Base-by-base conservation (phyloP, 306 rosid genomes). In the Dryas octopetala region DNA sequence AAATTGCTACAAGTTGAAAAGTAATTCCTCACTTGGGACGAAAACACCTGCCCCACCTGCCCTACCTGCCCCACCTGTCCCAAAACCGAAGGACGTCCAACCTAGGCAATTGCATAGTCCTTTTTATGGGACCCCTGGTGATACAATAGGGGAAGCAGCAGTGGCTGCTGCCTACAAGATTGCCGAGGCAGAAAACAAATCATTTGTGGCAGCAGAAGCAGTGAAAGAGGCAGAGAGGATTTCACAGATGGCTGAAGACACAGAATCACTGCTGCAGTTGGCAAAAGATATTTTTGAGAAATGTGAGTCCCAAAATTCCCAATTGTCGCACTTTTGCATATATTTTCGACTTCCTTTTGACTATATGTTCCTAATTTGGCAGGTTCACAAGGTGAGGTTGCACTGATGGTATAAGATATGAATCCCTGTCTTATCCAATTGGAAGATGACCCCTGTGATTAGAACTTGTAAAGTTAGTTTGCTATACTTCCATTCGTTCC, bases 101-200 rank as follows among this genome's bases (percentile, higher is more conserved):
- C 75, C 58, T 28, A 76, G 60, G 16, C 80, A 43, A 11, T 54
- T 16, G 57, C 80, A 46, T 54, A 68, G 49, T 47, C 23, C 63
- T 26, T 45, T 10, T 57, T 5, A 48, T 32, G 52, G 14, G 62
- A 53, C 19, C 15, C 1, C 50, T 10, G 23, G 23, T 38, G 83
- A 79, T 50, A 74, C 81, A 7, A 23, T 66, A 41, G 81, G 79
- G 49, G 87, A 73, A 54, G 75, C 66, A 17, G 80, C 83, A 7
- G 57, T 62, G 17, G 60, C 76, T 15, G 84, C 87, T 0, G 84
- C 87, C 52, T 48, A 43, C 74, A 83, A 69, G 82, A 72, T 83
- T 54, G 87, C 87, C 9, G 87, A 83, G 7, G 82, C 87, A n/a
- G 84, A 83, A 73, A 72, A 83, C 66, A 83, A 73, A 72, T 76